phyloP scores from a whole-genome alignment of 2,329 filamentous ascomycete genomes.

The Rhynchosporium agropyri region DNA sequence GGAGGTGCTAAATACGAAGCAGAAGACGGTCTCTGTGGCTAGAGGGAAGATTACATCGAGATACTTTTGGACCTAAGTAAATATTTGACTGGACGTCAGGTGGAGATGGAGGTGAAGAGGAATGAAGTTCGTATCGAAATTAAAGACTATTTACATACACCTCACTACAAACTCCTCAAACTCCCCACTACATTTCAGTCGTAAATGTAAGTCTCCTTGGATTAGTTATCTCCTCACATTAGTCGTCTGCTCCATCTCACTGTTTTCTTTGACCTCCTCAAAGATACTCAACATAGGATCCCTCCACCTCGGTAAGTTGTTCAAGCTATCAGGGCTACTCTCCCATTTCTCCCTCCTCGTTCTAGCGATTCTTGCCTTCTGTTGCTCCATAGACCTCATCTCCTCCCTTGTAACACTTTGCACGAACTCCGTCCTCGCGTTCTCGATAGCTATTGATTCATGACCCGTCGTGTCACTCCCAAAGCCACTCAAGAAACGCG shows the following conservation, averaged over 20 bases:
- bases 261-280: constrained; percentile 1
- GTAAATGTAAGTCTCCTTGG: background rate
- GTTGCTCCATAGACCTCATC: background rate
- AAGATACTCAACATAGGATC: constrained; percentile 8
- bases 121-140: too few species aligned
- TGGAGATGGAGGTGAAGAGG: too few species aligned
- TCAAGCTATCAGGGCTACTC: constrained; percentile 12
- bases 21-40: too few species aligned
- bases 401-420: background rate
- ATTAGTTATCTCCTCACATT: background rate
- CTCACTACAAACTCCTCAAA: too few species aligned
- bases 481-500: background rate
- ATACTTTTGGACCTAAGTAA: too few species aligned
- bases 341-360: constrained; percentile 5
- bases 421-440: background rate
- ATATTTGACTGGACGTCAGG: too few species aligned
- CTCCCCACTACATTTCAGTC: too few species aligned
- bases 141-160: too few species aligned
- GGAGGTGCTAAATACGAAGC: too few species aligned
- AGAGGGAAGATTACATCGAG: too few species aligned
- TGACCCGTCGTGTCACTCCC: background rate
- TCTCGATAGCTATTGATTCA: background rate
- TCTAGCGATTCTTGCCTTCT: background rate
- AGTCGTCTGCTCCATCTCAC: background rate
- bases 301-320: constrained; percentile 7